Conservation (phyloP, 192 early-diverging fungal species). For the Rhizophagus sp. region DNA sequence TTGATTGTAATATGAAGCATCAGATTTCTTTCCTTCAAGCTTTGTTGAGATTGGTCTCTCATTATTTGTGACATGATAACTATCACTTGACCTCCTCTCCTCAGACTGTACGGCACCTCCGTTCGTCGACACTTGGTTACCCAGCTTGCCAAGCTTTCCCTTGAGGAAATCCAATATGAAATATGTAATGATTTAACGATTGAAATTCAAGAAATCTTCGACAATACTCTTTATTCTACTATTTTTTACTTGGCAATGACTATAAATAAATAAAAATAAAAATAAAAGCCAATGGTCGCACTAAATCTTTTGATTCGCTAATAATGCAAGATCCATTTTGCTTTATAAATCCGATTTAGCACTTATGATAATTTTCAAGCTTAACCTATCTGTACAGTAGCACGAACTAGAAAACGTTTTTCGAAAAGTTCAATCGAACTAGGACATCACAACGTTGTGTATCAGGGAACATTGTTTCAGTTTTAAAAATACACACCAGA, state of each 20-base stretch:
- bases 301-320: neutral
- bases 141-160: constrained; percentile 22
- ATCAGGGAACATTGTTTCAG: neutral
- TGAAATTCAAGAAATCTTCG: neutral
- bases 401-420: neutral
- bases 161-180: constrained; percentile 24
- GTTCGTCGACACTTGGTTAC: constrained; percentile 18
- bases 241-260: neutral
- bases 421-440: neutral
- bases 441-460: neutral
- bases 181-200: neutral
- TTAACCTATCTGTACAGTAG: neutral
- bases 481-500: neutral
- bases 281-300: neutral
- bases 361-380: neutral
- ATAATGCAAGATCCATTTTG: neutral
- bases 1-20: neutral
- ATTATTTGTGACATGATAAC: neutral
- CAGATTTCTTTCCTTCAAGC: constrained; percentile 1
- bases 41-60: constrained; percentile 9
- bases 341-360: neutral
- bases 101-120: constrained; percentile 9
- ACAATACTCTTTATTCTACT: neutral
- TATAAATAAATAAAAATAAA: neutral
- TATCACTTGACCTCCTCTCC: constrained; percentile 3